phyloP scores from a whole-genome alignment of 352 stramenopile species.

The Globisporangium spinosum region DNA sequence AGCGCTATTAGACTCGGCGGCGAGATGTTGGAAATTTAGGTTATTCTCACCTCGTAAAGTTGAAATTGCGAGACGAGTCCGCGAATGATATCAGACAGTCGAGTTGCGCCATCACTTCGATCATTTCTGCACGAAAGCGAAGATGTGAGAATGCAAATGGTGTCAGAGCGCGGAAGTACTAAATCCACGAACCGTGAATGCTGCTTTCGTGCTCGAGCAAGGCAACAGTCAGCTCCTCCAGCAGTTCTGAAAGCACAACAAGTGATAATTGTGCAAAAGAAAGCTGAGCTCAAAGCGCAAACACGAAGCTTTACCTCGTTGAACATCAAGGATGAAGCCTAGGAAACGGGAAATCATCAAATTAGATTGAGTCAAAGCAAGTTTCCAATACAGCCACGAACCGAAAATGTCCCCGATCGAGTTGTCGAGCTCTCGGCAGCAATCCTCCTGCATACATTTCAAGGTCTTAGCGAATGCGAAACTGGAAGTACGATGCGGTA shows the following conservation, averaged over 20 bases:
- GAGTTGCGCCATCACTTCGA: conserved; percentile 53
- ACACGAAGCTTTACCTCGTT: conserved; percentile 44
- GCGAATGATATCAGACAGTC: conserved; percentile 76
- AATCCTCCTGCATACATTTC: conserved; percentile 42
- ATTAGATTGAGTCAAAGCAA: conserved; percentile 8
- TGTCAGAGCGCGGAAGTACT: not conserved
- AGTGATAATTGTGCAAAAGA: not conserved
- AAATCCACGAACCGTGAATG: conserved; percentile 44
- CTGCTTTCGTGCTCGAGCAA: conserved; percentile 66
- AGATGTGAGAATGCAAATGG: conserved; percentile 3
- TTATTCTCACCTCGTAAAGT: conserved; percentile 53
- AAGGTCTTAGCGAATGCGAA: not conserved
- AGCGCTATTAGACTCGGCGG: not conserved
- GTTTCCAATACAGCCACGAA: conserved; percentile 15
- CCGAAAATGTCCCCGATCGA: conserved; percentile 83
- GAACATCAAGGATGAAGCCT: conserved; percentile 81
- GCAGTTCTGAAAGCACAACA: conserved; percentile 37
- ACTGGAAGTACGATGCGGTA: not conserved
- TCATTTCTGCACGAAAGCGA: conserved; percentile 50
- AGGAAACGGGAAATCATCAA: not conserved
- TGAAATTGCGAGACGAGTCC: conserved; percentile 60
- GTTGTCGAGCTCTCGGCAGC: conserved; percentile 75
- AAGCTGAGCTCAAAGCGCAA: not conserved
- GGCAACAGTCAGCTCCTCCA: conserved; percentile 71
- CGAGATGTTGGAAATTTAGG: not conserved